Base-by-base conservation (phyloP, 306 rosid genomes). In the Pyrus betulifolia region DNA sequence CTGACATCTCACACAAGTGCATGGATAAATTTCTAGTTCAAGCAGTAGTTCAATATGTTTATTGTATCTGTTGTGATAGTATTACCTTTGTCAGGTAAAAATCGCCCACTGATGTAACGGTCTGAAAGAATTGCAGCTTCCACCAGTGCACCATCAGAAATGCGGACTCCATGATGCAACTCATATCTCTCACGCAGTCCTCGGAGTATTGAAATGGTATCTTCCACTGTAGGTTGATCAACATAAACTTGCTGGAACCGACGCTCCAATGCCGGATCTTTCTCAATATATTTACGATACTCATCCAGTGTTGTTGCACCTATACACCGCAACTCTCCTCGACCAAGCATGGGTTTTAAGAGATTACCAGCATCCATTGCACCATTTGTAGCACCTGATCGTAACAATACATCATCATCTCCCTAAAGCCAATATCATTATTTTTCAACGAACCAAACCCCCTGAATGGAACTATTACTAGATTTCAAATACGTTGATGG, bases 351-450 rank as follows among this genome's bases (percentile, higher is more conserved):
- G 65, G 99, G 99, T 87, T 95, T 95, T 81, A 95, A 89, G 69
- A 95, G 97, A 81, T 95, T 95, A 62, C 99, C 99, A 67, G 99
- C 99, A 82, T 95, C 99, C 99, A 95, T 88, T 51, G 99, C 97
- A 80, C 99, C 99, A 77, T 86, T 92, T 12, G 97, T 92, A 76
- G 99, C 99, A 85, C 99, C 99, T 95, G 82, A 73, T 67, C 66
- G 71, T 61, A 66, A 70, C 49, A 75, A 42, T 69, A 70, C 68
- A 72, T 69, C 69, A 73, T 6, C 22, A 52, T 71, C 68, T 54
- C 78, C 70, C 61, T 15, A 68, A 79, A 71, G 60, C 40, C 44
- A 38, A 54, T 76, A 73, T 80, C 73, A 52, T 71, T 21, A 58
- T 15, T 25, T 22, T 59, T 52, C 63, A 67, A 28, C 55, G 3